These are phyloP conservation scores for Sedum album DNA, from an alignment of 164 flowering plant genomes.

Conservation along the genomic window DNA sequence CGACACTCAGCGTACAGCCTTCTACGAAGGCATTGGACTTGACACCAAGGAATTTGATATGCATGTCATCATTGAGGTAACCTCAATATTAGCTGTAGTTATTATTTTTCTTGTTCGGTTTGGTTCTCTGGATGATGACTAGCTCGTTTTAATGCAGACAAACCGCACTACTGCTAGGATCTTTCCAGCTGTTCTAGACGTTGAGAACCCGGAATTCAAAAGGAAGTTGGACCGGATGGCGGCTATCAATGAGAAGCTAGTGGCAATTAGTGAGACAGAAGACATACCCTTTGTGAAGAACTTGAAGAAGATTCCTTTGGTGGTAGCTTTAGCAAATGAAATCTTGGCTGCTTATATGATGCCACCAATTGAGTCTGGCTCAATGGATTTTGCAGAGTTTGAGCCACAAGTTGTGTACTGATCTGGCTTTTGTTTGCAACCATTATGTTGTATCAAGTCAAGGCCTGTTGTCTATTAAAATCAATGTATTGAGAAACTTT, in stretches of 20 bases:
- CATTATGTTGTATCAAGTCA: background rate
- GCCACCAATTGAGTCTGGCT: slow-evolving; percentile 95
- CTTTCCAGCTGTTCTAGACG: slow-evolving; percentile 91
- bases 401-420: slow-evolving; percentile 83
- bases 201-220: slow-evolving; percentile 98
- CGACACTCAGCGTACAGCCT: slow-evolving; percentile 83
- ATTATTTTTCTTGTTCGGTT: background rate
- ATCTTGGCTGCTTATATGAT: slow-evolving; percentile 84
- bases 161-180: slow-evolving; percentile 95
- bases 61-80: slow-evolving; percentile 98
- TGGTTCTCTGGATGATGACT: background rate
- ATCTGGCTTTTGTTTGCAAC: slow-evolving; percentile 8
- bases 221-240: slow-evolving; percentile 90
- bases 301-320: slow-evolving; percentile 73
- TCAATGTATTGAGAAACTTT: background rate
- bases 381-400: slow-evolving; percentile 87
- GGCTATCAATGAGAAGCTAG: slow-evolving; percentile 59
- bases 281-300: slow-evolving; percentile 74
- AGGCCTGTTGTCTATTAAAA: background rate
- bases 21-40: slow-evolving; percentile 97
- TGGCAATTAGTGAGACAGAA: slow-evolving; percentile 55
- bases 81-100: background rate
- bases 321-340: slow-evolving; percentile 75
- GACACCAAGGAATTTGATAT: slow-evolving; percentile 93
- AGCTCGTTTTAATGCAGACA: slow-evolving; percentile 42